Percentiles rank a stretch among this genome's conserved stretches.
Conservation (phyloP, 805 yeast genomes). For the Komagataella ulmi region DNA sequence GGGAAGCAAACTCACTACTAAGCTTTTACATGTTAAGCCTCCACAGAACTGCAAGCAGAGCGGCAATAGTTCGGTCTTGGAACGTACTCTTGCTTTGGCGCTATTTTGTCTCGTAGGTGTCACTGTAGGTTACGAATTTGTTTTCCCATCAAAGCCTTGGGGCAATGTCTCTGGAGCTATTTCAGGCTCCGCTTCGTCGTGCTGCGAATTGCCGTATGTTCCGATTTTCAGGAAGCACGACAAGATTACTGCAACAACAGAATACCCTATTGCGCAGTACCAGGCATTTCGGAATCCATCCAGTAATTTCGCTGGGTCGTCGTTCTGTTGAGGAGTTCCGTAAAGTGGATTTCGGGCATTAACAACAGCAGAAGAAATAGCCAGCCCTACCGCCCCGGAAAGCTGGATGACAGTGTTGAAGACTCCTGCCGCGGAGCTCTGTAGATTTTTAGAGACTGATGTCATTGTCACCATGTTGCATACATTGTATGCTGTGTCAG, state of each 20-base stretch:
- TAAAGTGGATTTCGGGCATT: conserved; percentile 17
- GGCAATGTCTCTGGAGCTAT: background rate
- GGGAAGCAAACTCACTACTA: background rate
- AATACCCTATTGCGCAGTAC: conserved; percentile 24
- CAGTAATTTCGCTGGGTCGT: conserved; percentile 13
- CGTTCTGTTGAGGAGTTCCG: conserved; percentile 14
- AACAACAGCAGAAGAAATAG: conserved; percentile 25
- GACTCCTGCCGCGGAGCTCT: conserved; percentile 33
- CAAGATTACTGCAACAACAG: conserved; percentile 12
- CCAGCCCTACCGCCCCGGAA: conserved; percentile 26
- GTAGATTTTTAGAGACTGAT: conserved; percentile 23
- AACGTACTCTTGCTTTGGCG: background rate
- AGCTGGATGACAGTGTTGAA: conserved; percentile 30
- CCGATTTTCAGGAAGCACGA: conserved; percentile 19
- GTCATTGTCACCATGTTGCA: conserved; percentile 27
- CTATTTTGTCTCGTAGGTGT: background rate
- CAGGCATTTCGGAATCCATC: conserved; percentile 21
- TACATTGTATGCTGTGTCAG: conserved; percentile 32
- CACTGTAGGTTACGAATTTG: background rate
- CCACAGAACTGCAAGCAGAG: background rate
- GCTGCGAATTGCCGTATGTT: conserved; percentile 8
- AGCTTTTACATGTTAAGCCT: background rate
- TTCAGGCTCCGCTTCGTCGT: background rate
- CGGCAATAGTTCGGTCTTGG: background rate
- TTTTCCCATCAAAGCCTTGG: background rate